Evolutionary conservation across 1,284 basidiomycete species (phyloP).

Genomic region (Fomitopsis pinicola): DNA sequence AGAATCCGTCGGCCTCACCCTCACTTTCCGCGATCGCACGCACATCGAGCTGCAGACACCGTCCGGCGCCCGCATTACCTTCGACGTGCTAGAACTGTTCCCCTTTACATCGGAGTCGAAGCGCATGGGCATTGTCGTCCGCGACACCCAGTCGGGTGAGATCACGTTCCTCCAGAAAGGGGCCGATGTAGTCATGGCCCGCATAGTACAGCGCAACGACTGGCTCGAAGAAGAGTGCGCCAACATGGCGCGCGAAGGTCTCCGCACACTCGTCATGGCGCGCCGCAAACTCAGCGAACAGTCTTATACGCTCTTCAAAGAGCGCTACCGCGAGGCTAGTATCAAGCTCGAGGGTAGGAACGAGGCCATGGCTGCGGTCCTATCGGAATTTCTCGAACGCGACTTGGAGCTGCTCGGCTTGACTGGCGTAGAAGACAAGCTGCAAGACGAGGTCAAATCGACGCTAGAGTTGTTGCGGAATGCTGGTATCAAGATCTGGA

Average conservation of each 20-base stretch:
- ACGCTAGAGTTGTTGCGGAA: slow-evolving; percentile 93
- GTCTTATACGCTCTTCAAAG: slow-evolving; percentile 74
- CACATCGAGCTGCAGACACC: slow-evolving; percentile 78
- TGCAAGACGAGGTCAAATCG: slow-evolving; percentile 95
- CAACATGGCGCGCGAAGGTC: slow-evolving; percentile 97
- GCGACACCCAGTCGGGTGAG: slow-evolving; percentile 72
- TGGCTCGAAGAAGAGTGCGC: slow-evolving; percentile 99
- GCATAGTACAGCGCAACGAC: slow-evolving; percentile 94
- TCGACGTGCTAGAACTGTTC: slow-evolving; percentile 92
- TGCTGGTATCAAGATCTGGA: slow-evolving; percentile 99
- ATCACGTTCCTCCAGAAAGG: slow-evolving; percentile 95
- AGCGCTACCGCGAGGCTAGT: slow-evolving; percentile 75
- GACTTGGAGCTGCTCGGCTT: slow-evolving; percentile 91
- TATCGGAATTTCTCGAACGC: slow-evolving; percentile 77
- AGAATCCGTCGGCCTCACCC: slow-evolving; percentile 87
- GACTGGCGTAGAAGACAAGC: slow-evolving; percentile 97
- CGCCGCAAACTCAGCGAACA: slow-evolving; percentile 73
- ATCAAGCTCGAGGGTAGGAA: slow-evolving; percentile 75
- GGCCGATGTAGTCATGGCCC: slow-evolving; percentile 95
- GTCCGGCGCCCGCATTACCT: slow-evolving; percentile 58
- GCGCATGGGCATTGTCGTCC: slow-evolving; percentile 97
- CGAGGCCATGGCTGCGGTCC: slow-evolving; percentile 75
- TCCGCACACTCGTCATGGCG: slow-evolving; percentile 92
- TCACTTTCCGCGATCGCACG: slow-evolving; percentile 86
- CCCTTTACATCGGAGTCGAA: slow-evolving; percentile 99